Percentiles rank a stretch among this genome's conserved stretches.
Evolutionary conservation across 176 grass and related monocot genomes (phyloP).

Genomic region (Themeda triandra): DNA sequence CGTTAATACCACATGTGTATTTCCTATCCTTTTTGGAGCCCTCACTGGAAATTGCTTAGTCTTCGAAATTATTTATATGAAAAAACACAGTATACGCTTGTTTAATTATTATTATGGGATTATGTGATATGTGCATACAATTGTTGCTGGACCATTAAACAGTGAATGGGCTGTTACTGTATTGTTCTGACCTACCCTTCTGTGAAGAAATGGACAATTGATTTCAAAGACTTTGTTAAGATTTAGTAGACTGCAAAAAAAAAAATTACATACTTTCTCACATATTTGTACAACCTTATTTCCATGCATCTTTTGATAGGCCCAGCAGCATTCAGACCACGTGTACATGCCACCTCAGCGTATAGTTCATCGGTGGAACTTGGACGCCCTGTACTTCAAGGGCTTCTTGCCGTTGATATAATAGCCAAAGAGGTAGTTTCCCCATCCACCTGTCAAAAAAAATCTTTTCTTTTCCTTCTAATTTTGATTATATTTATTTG

Average conservation of each 20-base stretch:
- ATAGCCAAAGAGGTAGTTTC: slow-evolving; percentile 79
- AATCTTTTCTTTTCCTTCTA: neutral
- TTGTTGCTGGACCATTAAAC: neutral
- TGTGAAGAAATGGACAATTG: slow-evolving; percentile 28
- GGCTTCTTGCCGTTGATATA: slow-evolving; percentile 74
- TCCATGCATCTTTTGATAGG: slow-evolving; percentile 45
- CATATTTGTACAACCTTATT: slow-evolving; percentile 12
- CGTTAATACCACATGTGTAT: neutral
- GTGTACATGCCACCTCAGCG: slow-evolving; percentile 62
- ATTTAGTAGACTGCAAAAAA: neutral
- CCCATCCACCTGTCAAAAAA: neutral
- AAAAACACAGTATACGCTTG: neutral
- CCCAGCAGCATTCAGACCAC: slow-evolving; percentile 93
- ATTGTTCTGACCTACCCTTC: neutral
- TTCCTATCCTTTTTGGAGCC: neutral
- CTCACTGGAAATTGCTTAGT: neutral
- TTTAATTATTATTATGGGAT: too few species aligned
- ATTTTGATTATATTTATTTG: slow-evolving; percentile 35
- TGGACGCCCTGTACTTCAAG: slow-evolving; percentile 90
- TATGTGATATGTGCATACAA: neutral
- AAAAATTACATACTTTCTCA: neutral
- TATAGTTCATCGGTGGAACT: slow-evolving; percentile 73
- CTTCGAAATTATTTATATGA: neutral
- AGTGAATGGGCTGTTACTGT: neutral
- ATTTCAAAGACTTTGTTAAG: slow-evolving; percentile 9